Base-by-base conservation (phyloP, 2,329 filamentous ascomycete genomes). In the Pseudovirgaria hyperparasitica region DNA sequence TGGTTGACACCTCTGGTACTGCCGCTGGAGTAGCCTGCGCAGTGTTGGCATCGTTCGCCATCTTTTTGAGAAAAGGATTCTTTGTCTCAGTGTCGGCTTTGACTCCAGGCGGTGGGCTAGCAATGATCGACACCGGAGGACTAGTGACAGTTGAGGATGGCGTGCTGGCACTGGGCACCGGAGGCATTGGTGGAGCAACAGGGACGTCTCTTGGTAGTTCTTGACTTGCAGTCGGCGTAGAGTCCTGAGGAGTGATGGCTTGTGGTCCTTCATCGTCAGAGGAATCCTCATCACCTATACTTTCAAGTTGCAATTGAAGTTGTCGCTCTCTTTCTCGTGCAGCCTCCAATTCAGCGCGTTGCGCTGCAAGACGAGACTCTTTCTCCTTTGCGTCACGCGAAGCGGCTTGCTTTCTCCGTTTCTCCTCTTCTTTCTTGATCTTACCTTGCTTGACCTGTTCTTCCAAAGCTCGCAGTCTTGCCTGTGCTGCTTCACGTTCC, bases 381-480 rank as follows among this genome's bases (percentile, higher is more conserved):
- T 92, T 86, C 43, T 93, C 82, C 54, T 84, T 87, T 6, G 85
- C 73, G 40, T 90, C 82, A 26, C 79, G 80, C 45, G 81, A 66
- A 7, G 85, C 85, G 13, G 84, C 87, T 60, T 93, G 86, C 63
- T 85, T 90, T 42, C 72, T 78, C 36, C 77, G 82, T 64, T 92
- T 94, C 59, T 94, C 90, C 53, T 98, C 90, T 40, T 92, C 81
- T 57, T 93, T 96, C 65, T 84, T 87, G 27, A 96, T 60, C 61
- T 96, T 98, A 44, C 86, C 84, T 48, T 86, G 82, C 36, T 76
- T 77, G 27, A 96, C 85, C 54, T 94, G 85, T 50, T 96, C 85
- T 55, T 98, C 86, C 6, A 98, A 70, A 10, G 84, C 85, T 49
- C 76, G 82, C 14, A 96, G 68, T 26, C 86, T 82, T 36, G 81